Base-by-base conservation (phyloP, 768 basidiomycete species). In the Pulveroboletus frians region DNA sequence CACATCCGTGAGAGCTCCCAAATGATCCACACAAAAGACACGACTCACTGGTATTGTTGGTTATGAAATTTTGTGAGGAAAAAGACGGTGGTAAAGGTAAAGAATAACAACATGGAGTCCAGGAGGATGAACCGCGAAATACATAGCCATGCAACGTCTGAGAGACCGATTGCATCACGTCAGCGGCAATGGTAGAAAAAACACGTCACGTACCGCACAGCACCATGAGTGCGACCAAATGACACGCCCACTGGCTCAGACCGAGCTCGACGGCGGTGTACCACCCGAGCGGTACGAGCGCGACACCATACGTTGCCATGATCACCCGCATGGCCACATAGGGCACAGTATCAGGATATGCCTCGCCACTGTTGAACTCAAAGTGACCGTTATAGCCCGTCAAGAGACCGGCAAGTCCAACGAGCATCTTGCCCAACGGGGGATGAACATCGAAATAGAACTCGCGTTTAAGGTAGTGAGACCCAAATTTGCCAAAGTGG, bases 371-470 rank as follows among this genome's bases (percentile, higher is more conserved):
- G 69, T 93, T 91, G 74, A 95, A 99, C 53, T 96, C 95, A 60
- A 89, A 99, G 21, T 72, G 67, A 13, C 96, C 96, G 54, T 94
- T 79, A 64, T 97, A 98, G 30, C 96, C 96, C 0, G 92, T 76
- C 55, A 99, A 70, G 48, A 92, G 74, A 18, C 96, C 96, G 4
- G 85, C 92, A 18, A 99, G 77, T 9, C 92, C 96, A 52, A 99
- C 95, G 47, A 99, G 78, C 93, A 99, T 98, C 76, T 99, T 99
- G 3, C 96, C 96, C 36, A 99, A 77, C 0, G 96, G 96, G 5
- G 96, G 96, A 61, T 99, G 96, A 23, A 98, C 96, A 63, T 99
- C 96, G 67, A 98, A 98, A 76, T 97, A 98, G 71, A 98, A 98
- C 67, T 96, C 92, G 62, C 93, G 88, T 70, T 97, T 96, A 70